Evolutionary conservation across 805 yeast species (phyloP).

Genomic region (Candida rishiriensis): DNA sequence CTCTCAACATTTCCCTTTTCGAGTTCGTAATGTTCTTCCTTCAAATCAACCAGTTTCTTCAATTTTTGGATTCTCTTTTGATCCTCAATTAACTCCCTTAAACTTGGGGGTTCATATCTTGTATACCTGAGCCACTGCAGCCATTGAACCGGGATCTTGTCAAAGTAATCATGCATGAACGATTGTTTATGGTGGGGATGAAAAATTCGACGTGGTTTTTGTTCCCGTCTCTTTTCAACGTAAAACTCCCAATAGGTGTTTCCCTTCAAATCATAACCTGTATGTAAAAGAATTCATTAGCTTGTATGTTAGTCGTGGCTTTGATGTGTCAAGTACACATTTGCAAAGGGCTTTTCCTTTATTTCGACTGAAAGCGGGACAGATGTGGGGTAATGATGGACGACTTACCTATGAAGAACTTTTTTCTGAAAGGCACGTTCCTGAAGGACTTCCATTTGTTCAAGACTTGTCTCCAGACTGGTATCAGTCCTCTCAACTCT

Average conservation of each 20-base stretch:
- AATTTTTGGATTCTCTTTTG: constrained; percentile 50
- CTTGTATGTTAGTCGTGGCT: neutral
- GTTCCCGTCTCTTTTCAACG: constrained; percentile 36
- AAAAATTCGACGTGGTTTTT: constrained; percentile 56
- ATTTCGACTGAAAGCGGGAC: too few species aligned
- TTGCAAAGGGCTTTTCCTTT: too few species aligned
- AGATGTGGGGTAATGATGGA: constrained; percentile 3
- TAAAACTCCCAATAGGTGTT: constrained; percentile 84
- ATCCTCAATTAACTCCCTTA: constrained; percentile 59
- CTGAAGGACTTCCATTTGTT: constrained; percentile 58
- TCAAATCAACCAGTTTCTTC: constrained; percentile 44
- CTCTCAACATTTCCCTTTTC: constrained; percentile 14
- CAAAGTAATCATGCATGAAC: constrained; percentile 54
- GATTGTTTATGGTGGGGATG: constrained; percentile 47
- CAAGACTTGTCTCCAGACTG: constrained; percentile 45
- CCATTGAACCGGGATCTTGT: constrained; percentile 69
- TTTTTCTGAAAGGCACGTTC: constrained; percentile 62
- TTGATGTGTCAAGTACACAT: neutral
- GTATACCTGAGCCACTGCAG: constrained; percentile 73
- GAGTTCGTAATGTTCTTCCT: constrained; percentile 37
- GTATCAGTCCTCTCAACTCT: constrained; percentile 42
- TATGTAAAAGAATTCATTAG: neutral
- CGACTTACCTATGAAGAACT: constrained; percentile 50
- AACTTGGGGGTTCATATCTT: constrained; percentile 53
- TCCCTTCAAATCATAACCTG: constrained; percentile 74